Conservation (phyloP, 306 rosid species). For the Crotalaria pallida region DNA sequence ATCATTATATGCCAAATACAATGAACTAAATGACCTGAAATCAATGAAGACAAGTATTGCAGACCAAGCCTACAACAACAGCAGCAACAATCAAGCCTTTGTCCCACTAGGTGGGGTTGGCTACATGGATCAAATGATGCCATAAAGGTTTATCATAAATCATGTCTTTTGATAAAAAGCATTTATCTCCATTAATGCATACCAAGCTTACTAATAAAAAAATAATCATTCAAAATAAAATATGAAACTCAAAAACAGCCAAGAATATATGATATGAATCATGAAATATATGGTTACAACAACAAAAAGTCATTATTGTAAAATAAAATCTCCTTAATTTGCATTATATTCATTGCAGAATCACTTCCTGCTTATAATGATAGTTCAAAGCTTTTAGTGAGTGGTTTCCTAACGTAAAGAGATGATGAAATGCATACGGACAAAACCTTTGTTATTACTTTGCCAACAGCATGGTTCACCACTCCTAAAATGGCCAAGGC, state of each 20-base stretch:
- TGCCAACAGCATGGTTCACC: not conserved
- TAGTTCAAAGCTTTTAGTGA: not conserved
- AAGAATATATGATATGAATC: slow-evolving; percentile 4
- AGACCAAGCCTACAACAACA: not conserved
- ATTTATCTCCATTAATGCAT: too few species aligned
- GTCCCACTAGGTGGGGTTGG: too few species aligned
- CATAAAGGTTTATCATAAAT: too few species aligned
- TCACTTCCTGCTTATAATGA: not conserved
- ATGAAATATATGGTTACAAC: not conserved
- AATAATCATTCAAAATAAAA: not conserved
- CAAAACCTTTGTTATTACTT: not conserved
- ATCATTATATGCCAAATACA: not conserved
- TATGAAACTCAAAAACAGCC: not conserved
- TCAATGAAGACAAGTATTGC: not conserved
- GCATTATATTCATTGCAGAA: not conserved
- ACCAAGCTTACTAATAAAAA: not conserved
- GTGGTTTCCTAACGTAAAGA: not conserved
- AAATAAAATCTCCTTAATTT: not conserved
- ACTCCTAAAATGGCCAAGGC: not conserved
- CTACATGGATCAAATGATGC: too few species aligned
- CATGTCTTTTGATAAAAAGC: too few species aligned
- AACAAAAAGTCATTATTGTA: not conserved
- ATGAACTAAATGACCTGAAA: not conserved
- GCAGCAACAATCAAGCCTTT: too few species aligned
- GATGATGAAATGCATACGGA: not conserved